Conservation (phyloP, 805 yeast genomes). For the Wickerhamomyces sydowiorum region DNA sequence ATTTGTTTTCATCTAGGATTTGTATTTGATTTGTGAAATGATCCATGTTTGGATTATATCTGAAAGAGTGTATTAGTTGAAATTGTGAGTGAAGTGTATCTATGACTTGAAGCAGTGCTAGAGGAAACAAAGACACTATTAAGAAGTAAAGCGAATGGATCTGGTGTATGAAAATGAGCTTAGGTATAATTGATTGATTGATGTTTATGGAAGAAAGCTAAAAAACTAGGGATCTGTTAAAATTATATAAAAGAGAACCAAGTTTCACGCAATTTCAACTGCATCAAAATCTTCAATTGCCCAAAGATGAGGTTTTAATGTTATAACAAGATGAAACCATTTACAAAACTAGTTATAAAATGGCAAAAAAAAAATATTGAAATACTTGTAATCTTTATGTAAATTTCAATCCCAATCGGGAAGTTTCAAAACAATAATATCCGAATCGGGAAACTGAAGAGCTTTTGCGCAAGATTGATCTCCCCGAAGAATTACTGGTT, state of each 20-base stretch:
- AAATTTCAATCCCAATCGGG: background rate
- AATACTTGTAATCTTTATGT: background rate
- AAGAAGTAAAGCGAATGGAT: background rate
- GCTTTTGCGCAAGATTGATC: background rate
- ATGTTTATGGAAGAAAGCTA: no score
- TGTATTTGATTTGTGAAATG: slow-evolving; percentile 6
- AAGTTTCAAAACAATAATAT: background rate
- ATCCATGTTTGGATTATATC: no score
- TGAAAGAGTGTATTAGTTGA: no score
- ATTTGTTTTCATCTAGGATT: slow-evolving; percentile 18
- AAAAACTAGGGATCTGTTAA: no score
- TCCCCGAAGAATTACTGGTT: background rate
- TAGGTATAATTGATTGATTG: no score
- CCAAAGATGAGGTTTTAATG: background rate
- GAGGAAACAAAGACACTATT: no score
- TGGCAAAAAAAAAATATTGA: background rate
- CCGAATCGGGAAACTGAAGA: background rate
- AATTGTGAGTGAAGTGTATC: no score
- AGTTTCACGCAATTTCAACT: no score
- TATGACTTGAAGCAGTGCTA: no score
- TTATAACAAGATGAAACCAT: background rate
- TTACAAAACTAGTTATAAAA: background rate
- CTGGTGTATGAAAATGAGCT: no score
- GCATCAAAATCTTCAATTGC: no score
- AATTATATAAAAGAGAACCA: no score